A percentile compares a stretch with the other conserved stretches of the same genome.
Evolutionary conservation across 1,284 basidiomycete genomes (phyloP).

Genomic region (Erythrobasidium hasegawianum): DNA sequence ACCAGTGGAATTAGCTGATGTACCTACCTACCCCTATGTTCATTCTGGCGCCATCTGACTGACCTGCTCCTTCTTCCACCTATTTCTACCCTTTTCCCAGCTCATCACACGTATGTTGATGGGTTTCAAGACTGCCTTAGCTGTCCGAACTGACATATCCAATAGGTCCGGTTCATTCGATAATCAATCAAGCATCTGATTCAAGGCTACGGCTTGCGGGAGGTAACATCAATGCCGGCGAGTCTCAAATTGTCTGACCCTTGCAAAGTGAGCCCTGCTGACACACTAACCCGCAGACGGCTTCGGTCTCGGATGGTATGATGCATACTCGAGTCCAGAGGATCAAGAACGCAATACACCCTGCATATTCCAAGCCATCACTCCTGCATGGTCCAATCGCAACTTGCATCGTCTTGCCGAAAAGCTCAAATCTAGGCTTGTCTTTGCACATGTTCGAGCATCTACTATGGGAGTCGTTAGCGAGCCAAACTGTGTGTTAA

Average conservation of each 20-base stretch:
- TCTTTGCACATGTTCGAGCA: conserved; percentile 57
- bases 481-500: conserved; percentile 63
- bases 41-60: conserved; percentile 12
- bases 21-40: background rate
- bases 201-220: conserved; percentile 68
- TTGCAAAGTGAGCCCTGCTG: conserved; percentile 1
- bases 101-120: conserved; percentile 36
- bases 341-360: conserved; percentile 28
- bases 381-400: conserved; percentile 83
- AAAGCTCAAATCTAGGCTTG: conserved; percentile 88
- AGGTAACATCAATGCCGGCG: conserved; percentile 37
- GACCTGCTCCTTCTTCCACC: conserved; percentile 2
- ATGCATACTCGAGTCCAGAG: conserved; percentile 49
- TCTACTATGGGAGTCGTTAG: conserved; percentile 67
- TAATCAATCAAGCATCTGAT: conserved; percentile 93
- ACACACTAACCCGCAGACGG: conserved; percentile 64
- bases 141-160: background rate
- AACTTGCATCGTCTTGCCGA: conserved; percentile 84
- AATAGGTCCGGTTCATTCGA: conserved; percentile 81
- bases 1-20: conserved; percentile 41
- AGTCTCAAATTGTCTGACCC: conserved; percentile 30
- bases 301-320: conserved; percentile 95
- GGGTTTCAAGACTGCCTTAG: no score
- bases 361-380: conserved; percentile 42
- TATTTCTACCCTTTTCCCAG: background rate